phyloP scores from a whole-genome alignment of 345 rosid species.

The Salix dunnii region DNA sequence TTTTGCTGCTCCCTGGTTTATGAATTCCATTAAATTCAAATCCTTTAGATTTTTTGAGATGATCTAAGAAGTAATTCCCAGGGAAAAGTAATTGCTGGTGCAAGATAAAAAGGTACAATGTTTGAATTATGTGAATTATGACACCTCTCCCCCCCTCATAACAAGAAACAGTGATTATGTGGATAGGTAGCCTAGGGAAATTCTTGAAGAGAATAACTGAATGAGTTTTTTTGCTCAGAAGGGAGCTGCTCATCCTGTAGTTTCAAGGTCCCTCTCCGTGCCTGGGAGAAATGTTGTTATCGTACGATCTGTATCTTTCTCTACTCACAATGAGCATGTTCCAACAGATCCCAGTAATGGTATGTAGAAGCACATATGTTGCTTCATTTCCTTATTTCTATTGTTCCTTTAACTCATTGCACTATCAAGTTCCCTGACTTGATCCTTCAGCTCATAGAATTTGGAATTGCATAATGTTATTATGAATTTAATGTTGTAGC shows the following conservation, averaged over 20 bases:
- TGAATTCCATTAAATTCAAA: not conserved
- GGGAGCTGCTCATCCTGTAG: slow-evolving; percentile 36
- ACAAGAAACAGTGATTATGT: not conserved
- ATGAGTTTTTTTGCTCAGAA: slow-evolving; percentile 48
- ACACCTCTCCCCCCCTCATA: too few species aligned
- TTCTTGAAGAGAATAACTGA: slow-evolving; percentile 2
- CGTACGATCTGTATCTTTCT: slow-evolving; percentile 69
- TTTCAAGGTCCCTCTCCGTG: slow-evolving; percentile 75
- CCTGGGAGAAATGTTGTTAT: slow-evolving; percentile 72
- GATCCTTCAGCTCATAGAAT: not conserved
- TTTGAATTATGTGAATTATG: not conserved
- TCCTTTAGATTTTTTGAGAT: not conserved
- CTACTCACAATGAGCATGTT: slow-evolving; percentile 38
- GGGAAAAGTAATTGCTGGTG: not conserved
- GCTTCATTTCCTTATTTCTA: not conserved
- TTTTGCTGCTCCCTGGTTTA: slow-evolving; percentile 2
- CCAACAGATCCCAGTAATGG: slow-evolving; percentile 44
- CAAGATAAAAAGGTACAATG: not conserved
- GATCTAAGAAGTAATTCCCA: not conserved
- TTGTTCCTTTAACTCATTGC: not conserved
- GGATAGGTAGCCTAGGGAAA: not conserved
- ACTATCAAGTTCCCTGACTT: not conserved
- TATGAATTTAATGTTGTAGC: not conserved
- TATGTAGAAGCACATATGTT: slow-evolving; percentile 20
- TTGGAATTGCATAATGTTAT: not conserved